A percentile compares a stretch with the other conserved stretches of the same genome.
phyloP scores from a whole-genome alignment of 2,329 filamentous ascomycete genomes.

The Colletotrichum acutatum region DNA sequence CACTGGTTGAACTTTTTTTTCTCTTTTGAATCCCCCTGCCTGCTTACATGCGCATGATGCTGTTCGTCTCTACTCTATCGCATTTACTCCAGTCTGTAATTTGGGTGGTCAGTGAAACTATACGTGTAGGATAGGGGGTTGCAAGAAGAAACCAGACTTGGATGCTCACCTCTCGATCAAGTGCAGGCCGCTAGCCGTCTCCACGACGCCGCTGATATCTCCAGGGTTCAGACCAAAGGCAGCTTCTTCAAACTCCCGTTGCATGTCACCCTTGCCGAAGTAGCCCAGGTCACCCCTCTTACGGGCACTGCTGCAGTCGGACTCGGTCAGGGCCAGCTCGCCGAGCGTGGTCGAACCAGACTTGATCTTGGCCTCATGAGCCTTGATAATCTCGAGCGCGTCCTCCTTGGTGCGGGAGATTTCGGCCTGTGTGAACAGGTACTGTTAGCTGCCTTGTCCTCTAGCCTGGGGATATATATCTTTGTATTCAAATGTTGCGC shows the following conservation, averaged over 20 bases:
- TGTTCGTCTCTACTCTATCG: neutral
- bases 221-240: conserved; percentile 90
- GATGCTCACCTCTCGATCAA: conserved; percentile 87
- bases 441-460: too few species aligned
- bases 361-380: conserved; percentile 81
- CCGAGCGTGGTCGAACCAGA: conserved; percentile 76
- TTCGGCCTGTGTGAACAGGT: conserved; percentile 61
- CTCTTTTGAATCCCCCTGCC: neutral
- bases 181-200: conserved; percentile 94
- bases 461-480: too few species aligned
- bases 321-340: conserved; percentile 88
- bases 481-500: too few species aligned
- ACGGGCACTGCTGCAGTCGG: conserved; percentile 93
- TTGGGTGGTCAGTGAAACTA: conserved; percentile 65
- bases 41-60: neutral
- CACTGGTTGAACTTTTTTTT: conserved; percentile 10
- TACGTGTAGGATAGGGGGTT: neutral
- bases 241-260: conserved; percentile 97
- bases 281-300: conserved; percentile 96
- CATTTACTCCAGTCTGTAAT: conserved; percentile 64
- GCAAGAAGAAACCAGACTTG: neutral
- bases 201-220: conserved; percentile 86
- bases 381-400: conserved; percentile 80
- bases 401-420: conserved; percentile 93
- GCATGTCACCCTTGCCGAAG: conserved; percentile 96